Evolutionary conservation across 176 grass and related monocot species (phyloP).

Genomic region (maize (Zea mays)): Zm-B73-REFERENCE-NAM-5.0 NC_050099.1:246222501-246223000

Average conservation of each 20-base stretch:
- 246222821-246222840: slow-evolving; percentile 79
- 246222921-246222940: not conserved
- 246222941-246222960: slow-evolving; percentile 41
- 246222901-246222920: slow-evolving; percentile 25
- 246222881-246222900: slow-evolving; percentile 24
- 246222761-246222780: not conserved
- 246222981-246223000: slow-evolving; percentile 83
- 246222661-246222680: not conserved
- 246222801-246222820: slow-evolving; percentile 92
- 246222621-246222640: slow-evolving; percentile 65
- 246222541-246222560: slow-evolving; percentile 85
- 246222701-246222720: not conserved
- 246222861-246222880: slow-evolving; percentile 68
- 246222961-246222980: slow-evolving; percentile 73
- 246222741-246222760: not conserved
- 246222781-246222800: slow-evolving; percentile 68
- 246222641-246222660: not conserved
- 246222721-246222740: not conserved
- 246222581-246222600: slow-evolving; percentile 84
- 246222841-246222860: slow-evolving; percentile 86
- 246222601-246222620: slow-evolving; percentile 93
- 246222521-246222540: slow-evolving; percentile 94
- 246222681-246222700: not conserved
- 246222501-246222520: slow-evolving; percentile 98
- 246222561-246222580: slow-evolving; percentile 81